Percentiles rank a stretch among this genome's conserved stretches.
These are phyloP conservation scores for Filobasidium uniguttulatum DNA, from an alignment of 1,284 basidiomycete genomes.

Conservation along the genomic window DNA sequence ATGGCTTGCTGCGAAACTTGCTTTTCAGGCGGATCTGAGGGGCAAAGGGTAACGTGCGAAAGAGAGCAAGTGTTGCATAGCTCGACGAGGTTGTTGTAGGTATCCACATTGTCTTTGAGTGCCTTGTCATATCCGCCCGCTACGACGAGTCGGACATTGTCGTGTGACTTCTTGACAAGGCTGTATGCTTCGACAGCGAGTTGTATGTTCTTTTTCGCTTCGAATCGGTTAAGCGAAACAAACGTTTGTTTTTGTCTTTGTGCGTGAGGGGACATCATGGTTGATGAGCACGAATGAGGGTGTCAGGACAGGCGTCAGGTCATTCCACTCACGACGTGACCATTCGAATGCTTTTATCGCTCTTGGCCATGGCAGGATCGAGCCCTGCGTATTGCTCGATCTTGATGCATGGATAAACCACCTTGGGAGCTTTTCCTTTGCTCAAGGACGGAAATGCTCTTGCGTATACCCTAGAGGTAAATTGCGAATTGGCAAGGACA, in stretches of 20 bases:
- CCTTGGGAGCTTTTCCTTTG: conserved; percentile 45
- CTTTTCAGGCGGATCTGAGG: not conserved
- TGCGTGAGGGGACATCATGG: not conserved
- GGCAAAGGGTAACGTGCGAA: conserved; percentile 42
- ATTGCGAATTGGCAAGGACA: conserved; percentile 82
- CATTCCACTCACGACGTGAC: conserved; percentile 64
- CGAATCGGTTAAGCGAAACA: conserved; percentile 86
- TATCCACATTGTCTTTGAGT: conserved; percentile 55
- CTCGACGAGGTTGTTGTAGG: conserved; percentile 47
- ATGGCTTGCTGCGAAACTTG: conserved; percentile 12
- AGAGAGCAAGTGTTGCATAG: conserved; percentile 41
- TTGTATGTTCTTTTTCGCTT: conserved; percentile 81
- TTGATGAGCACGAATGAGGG: no score
- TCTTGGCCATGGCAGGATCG: conserved; percentile 30
- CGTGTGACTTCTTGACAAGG: conserved; percentile 5
- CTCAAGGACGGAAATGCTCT: conserved; percentile 62
- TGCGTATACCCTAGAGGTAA: conserved; percentile 68
- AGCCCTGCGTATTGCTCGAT: conserved; percentile 50
- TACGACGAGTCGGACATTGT: conserved; percentile 49
- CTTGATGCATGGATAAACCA: conserved; percentile 89
- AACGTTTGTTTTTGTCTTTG: conserved; percentile 58
- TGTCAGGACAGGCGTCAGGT: no score
- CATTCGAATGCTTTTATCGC: conserved; percentile 44
- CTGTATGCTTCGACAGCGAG: conserved; percentile 67
- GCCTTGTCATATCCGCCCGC: conserved; percentile 68